Evolutionary conservation across 192 early-diverging fungal genomes (phyloP).

Genomic region (Gamsiella multidivaricata): DNA sequence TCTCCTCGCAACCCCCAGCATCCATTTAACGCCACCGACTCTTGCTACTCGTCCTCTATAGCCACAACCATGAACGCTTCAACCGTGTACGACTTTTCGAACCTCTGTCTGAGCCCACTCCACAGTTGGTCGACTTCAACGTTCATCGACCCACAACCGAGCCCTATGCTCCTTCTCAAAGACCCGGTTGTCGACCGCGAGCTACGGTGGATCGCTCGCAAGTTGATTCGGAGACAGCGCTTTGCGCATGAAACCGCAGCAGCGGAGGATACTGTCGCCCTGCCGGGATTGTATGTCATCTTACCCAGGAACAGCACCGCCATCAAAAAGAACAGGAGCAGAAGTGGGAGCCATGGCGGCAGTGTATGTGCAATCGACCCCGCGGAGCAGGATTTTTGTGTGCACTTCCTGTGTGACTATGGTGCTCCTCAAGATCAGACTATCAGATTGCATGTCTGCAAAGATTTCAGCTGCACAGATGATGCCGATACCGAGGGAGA

Average conservation of each 20-base stretch:
- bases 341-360: background rate
- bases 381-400: background rate
- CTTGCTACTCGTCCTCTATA: background rate
- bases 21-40: background rate
- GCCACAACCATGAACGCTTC: background rate
- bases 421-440: background rate
- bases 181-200: slow-evolving; percentile 15
- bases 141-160: background rate
- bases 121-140: background rate
- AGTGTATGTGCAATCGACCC: no score
- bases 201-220: slow-evolving; percentile 11
- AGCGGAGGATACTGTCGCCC: no score
- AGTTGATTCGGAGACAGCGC: slow-evolving; percentile 14
- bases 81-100: background rate
- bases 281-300: slow-evolving; percentile 37
- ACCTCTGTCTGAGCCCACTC: slow-evolving; percentile 6
- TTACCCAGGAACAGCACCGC: slow-evolving; percentile 23
- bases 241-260: no score
- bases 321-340: background rate
- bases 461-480: no score
- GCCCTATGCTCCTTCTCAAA: slow-evolving; percentile 2
- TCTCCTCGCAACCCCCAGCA: background rate
- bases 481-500: no score
- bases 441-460: slow-evolving; percentile 21
- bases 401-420: slow-evolving; percentile 45